These are phyloP conservation scores for Beauveria pseudobassiana DNA, from an alignment of 2,329 filamentous ascomycete species.

Conservation along the genomic window DNA sequence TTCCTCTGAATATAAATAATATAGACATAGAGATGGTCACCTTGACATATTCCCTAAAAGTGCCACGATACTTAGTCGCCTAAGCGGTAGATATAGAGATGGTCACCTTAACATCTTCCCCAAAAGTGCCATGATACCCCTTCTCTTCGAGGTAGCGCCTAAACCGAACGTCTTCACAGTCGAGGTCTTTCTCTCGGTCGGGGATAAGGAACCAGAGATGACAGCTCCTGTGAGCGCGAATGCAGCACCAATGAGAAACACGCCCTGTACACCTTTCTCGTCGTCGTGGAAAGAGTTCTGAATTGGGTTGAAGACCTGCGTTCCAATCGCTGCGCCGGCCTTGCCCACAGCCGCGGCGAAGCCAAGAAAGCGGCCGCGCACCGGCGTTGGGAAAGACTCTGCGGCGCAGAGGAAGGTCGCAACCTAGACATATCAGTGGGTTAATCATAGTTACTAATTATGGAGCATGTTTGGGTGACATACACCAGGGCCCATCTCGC, in stretches of 20 bases:
- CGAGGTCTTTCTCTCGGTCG: constrained; percentile 15
- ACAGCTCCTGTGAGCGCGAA: constrained; percentile 19
- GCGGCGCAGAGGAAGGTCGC: constrained; percentile 39
- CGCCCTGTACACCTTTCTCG: constrained; percentile 19
- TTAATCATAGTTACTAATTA: too few relatives aligned
- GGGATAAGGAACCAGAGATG: constrained; percentile 22
- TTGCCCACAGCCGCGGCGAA: constrained; percentile 43
- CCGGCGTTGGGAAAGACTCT: constrained; percentile 42
- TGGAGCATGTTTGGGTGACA: constrained; percentile 15
- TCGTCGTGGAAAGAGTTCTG: constrained; percentile 17
- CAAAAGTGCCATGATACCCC: constrained; percentile 14
- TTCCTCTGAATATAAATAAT: too few relatives aligned
- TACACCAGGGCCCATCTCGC: constrained; percentile 31
- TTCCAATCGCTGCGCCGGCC: constrained; percentile 43
- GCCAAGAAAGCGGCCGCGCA: constrained; percentile 42
- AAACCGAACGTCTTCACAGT: constrained; percentile 16
- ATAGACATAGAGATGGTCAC: too few relatives aligned
- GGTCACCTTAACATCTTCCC: neutral
- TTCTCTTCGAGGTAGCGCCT: constrained; percentile 16
- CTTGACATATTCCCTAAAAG: constrained; percentile 8
- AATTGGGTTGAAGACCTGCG: constrained; percentile 20
- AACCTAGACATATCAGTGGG: constrained; percentile 17
- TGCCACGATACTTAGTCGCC: constrained; percentile 6
- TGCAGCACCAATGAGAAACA: constrained; percentile 21
- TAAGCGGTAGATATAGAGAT: too few relatives aligned